Base-by-base conservation (phyloP, 176 grass and related monocot species). In the Oryza nivara region DNA sequence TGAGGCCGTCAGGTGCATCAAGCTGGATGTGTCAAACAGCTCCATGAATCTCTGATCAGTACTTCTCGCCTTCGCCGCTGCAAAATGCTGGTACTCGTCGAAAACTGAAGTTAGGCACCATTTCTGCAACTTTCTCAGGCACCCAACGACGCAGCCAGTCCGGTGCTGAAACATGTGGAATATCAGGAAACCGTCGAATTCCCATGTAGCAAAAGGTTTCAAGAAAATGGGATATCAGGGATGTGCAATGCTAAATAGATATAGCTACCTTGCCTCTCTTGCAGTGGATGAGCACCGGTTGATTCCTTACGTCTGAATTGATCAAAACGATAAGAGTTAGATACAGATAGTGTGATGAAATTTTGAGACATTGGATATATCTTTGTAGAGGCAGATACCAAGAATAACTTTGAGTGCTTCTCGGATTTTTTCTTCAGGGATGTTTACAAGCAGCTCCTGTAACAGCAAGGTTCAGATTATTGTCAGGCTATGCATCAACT, bases 221-320 rank as follows among this genome's bases (percentile, higher is more conserved):
- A 22, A 45, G 6, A 19, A 17, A 10, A 3, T 40, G 11, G 22
- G 5, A 32, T 9, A 46, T 35, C 15, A 35, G 34, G 38, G 4
- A 1, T 64, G 11, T 71, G 23, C 22, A 30, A 4, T 40, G 34
- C 30, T 46, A 16, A 67, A 46, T 1, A 64, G 75, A 73, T 65
- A 23, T 32, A 5, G 30, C 76, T 56, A 93, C 96, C 88, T 98
- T 95, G 64, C 96, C 96, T 87, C 96, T 90, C 74, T 84, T 98
- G 83, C 96, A 98, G 69, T 98, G 93, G 26, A 98, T 93, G 72
- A 98, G 96, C 81, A 95, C 83, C 1, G 96, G 96, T 28, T 92
- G 96, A 51, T 98, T 98, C 87, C 74, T 77, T 23, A 70, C 85
- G 49, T 98, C 96, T 98, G 84, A 26, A 85, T 82, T 9, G 6